Evolutionary conservation across 2,329 filamentous ascomycete genomes (phyloP).

Genomic region (Epichloe brachyelytri): DNA sequence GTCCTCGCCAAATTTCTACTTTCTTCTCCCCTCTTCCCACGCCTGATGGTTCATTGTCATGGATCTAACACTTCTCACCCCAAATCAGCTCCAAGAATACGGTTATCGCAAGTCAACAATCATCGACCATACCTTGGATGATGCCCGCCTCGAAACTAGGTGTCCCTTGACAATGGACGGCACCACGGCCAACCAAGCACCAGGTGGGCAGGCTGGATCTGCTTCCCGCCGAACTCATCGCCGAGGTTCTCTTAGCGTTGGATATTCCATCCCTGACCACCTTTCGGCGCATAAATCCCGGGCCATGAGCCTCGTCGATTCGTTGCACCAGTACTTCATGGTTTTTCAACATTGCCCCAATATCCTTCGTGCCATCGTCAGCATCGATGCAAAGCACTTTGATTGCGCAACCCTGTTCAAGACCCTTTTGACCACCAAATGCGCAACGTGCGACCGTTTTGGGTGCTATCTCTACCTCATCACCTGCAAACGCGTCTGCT

Average conservation of each 20-base stretch:
- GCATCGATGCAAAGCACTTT: constrained; percentile 19
- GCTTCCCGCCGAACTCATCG: constrained; percentile 19
- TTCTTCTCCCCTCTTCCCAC: no score
- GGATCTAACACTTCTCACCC: background rate
- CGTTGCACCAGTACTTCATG: constrained; percentile 20
- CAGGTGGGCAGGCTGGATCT: constrained; percentile 15
- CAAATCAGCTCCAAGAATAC: background rate
- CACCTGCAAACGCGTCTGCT: constrained; percentile 26
- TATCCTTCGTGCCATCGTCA: constrained; percentile 20
- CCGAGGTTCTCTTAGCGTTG: constrained; percentile 14
- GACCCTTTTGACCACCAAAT: constrained; percentile 19
- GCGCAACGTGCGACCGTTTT: constrained; percentile 24
- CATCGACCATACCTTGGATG: constrained; percentile 6
- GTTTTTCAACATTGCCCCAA: constrained; percentile 18
- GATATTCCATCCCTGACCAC: constrained; percentile 22
- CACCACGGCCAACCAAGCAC: constrained; percentile 3
- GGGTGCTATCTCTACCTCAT: constrained; percentile 26
- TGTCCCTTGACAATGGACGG: constrained; percentile 17
- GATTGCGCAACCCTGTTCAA: constrained; percentile 20
- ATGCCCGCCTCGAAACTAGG: constrained; percentile 8
- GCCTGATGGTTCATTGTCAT: no score
- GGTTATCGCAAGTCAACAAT: background rate
- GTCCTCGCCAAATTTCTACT: no score
- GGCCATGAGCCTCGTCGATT: constrained; percentile 24
- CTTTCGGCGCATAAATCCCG: constrained; percentile 23